Percentiles rank a stretch among this genome's conserved stretches.
phyloP scores from a whole-genome alignment of 2,329 filamentous ascomycete species.

The Microsporum audouinii region DNA sequence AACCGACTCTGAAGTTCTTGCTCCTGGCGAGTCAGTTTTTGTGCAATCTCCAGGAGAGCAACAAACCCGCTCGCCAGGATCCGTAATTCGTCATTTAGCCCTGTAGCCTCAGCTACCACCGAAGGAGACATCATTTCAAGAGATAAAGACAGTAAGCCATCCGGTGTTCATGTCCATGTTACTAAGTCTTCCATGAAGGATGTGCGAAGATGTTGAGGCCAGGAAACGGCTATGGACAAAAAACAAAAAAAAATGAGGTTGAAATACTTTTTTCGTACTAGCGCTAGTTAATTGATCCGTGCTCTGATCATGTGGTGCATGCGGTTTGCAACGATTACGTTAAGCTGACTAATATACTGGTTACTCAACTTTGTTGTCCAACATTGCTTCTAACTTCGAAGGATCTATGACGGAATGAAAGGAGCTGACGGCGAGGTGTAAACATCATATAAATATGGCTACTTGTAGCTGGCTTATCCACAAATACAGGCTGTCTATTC shows the following conservation, averaged over 20 bases:
- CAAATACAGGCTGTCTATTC: background rate
- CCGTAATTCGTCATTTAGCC: constrained; percentile 19
- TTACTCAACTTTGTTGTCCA: background rate
- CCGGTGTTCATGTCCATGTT: background rate
- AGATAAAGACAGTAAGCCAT: background rate
- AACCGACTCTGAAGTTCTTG: constrained; percentile 28
- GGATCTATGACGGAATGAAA: background rate
- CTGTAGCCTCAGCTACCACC: constrained; percentile 20
- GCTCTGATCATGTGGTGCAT: background rate
- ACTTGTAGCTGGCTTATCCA: background rate
- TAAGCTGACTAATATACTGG: background rate
- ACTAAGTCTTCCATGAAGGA: background rate
- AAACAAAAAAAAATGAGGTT: background rate
- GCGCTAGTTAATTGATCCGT: background rate
- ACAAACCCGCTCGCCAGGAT: constrained; percentile 31
- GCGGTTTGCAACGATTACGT: background rate
- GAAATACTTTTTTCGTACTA: background rate
- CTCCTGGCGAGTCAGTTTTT: constrained; percentile 30
- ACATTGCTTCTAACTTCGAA: background rate
- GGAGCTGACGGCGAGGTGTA: background rate
- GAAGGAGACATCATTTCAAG: background rate
- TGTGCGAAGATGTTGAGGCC: background rate
- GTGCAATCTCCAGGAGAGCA: constrained; percentile 32
- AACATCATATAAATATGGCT: background rate
- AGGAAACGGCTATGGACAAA: background rate